Evolutionary conservation across 805 yeast genomes (phyloP), one percentile per base, ranked within the genome.

Genomic region (Candida sphagnicola): DNA sequence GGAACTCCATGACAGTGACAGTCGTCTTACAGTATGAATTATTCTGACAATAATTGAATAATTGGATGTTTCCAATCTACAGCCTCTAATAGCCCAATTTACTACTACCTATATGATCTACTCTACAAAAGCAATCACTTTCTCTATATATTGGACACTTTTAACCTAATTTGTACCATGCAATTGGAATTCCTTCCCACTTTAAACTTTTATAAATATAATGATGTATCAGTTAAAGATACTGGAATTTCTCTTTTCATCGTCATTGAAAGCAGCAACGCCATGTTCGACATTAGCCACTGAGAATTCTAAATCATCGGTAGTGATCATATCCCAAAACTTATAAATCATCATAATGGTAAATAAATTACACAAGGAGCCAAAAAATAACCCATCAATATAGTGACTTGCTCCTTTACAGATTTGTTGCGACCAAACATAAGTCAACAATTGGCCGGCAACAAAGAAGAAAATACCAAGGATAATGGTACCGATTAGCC

Each of bases 281-380:
- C 67, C 67, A 24, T 62, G 65, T 43, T 67, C 73, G 12, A 61
- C 67, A 29, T 54, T 62, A 11, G 73, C 72, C 37, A 87, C 93
- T 35, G 88, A 78, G 61, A 91, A 93, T 63, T 91, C 99, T 50
- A 91, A 78, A 59, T 93, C 98, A 53, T 91, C 98, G 41, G 82
- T 80, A 10, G 98, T 93, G 37, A 91, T 82, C 75, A 90, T 88
- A 54, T 90, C 97, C 96, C 98, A 91, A 50, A 80, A 87, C 63
- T 93, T 90, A 70, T 89, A 91, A 37, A 91, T 72, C 98, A 93
- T 91, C 95, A 93, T 89, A 39, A 85, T 65, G 3, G 95, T 75
- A 52, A 88, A 84, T 35, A 88, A 56, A 56, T 87, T 87, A 55
- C 95, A 77, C 25, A 88, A 52, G 18, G 93, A 76, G 23, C 88